Evolutionary conservation across 257 asterid species (phyloP).

Genomic region (Lycium barbarum): DNA sequence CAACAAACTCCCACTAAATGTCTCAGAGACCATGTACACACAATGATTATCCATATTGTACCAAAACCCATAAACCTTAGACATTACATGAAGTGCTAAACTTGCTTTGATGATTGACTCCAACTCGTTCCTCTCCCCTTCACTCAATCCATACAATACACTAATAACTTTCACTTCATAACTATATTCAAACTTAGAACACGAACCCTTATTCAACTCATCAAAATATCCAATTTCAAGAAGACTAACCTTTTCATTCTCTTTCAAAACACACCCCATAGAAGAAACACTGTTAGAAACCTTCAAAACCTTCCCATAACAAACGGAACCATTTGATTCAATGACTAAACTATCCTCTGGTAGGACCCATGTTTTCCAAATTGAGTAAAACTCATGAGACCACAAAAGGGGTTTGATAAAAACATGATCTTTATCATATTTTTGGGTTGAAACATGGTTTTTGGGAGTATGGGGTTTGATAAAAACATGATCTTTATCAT

Average conservation of each 20-base stretch:
- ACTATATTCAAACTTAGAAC: conserved; percentile 44
- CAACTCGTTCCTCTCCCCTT: conserved; percentile 52
- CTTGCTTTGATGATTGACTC: conserved; percentile 44
- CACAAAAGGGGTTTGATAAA: conserved; percentile 49
- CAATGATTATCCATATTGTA: conserved; percentile 52
- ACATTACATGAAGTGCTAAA: conserved; percentile 51
- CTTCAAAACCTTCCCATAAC: conserved; percentile 40
- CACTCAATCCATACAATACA: conserved; percentile 56
- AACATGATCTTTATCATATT: conserved; percentile 30
- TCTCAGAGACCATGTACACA: conserved; percentile 65
- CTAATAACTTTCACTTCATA: conserved; percentile 64
- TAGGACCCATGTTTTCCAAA: conserved; percentile 80
- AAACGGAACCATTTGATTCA: conserved; percentile 37
- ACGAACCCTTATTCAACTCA: conserved; percentile 35
- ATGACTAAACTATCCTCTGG: conserved; percentile 52
- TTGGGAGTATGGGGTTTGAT: no score
- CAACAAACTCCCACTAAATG: conserved; percentile 44
- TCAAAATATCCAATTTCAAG: conserved; percentile 57
- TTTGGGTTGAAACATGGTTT: conserved; percentile 31
- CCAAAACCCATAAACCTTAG: conserved; percentile 83
- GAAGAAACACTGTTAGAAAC: background rate
- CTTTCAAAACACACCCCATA: conserved; percentile 51
- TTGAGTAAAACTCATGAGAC: conserved; percentile 62
- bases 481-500: conserved; percentile 34
- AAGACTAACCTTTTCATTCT: conserved; percentile 58